These are phyloP conservation scores for Colletotrichum agaves DNA, from an alignment of 2,329 filamentous ascomycete species.

Conservation along the genomic window DNA sequence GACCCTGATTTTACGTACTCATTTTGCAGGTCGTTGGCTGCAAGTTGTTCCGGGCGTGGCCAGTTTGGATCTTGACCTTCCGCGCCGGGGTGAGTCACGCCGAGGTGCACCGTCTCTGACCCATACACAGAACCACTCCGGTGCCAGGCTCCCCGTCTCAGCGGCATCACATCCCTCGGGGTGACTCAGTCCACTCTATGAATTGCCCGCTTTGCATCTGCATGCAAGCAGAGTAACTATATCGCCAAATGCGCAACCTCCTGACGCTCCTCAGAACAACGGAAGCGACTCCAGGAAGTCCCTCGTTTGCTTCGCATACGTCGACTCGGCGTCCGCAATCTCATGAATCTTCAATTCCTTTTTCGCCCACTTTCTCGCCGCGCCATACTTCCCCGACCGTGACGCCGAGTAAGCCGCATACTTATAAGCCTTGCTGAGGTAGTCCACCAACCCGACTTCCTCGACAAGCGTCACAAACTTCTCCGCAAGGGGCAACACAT, in stretches of 20 bases:
- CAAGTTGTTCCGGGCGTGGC: background rate
- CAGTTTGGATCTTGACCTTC: background rate
- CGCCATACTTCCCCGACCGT: conserved; percentile 25
- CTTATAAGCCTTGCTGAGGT: conserved; percentile 40
- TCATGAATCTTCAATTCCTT: conserved; percentile 39
- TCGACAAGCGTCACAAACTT: conserved; percentile 40
- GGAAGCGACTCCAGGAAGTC: conserved; percentile 30
- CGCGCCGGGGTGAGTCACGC: conserved; percentile 29
- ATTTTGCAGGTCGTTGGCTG: background rate
- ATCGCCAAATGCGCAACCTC: background rate
- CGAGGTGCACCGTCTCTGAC: conserved; percentile 15
- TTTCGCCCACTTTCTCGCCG: conserved; percentile 40
- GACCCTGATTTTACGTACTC: conserved; percentile 1
- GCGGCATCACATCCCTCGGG: conserved; percentile 7
- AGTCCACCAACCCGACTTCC: conserved; percentile 42
- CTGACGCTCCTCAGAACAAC: conserved; percentile 11
- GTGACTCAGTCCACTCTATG: conserved; percentile 26
- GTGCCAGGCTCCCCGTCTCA: conserved; percentile 1
- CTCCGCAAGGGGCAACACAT: conserved; percentile 35
- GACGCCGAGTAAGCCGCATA: conserved; percentile 40
- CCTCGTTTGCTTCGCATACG: conserved; percentile 19
- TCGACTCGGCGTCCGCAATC: conserved; percentile 36
- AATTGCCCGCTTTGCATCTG: background rate
- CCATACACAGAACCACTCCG: background rate
- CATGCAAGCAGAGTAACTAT: background rate